A percentile compares a stretch with the other conserved stretches of the same genome.
These are phyloP conservation scores for Monosporozyma unispora DNA, from an alignment of 805 yeast species.

Conservation along the genomic window DNA sequence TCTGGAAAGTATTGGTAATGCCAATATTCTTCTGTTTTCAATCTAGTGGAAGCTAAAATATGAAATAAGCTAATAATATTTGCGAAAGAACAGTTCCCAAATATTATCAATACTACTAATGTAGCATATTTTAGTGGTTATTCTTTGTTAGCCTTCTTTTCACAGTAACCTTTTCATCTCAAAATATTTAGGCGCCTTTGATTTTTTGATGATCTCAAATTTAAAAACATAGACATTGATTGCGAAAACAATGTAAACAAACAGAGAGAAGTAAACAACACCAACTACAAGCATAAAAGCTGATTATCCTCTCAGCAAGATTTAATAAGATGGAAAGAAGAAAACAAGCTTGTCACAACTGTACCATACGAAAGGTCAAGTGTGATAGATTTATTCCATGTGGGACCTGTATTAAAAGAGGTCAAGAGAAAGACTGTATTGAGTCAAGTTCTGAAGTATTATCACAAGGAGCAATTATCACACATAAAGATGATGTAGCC, in stretches of 20 bases:
- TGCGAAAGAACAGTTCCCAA: too few species aligned
- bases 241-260: background rate
- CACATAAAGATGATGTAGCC: slow-evolving; percentile 7
- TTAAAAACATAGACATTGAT: background rate
- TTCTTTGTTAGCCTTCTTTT: slow-evolving; percentile 5
- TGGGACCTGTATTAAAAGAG: slow-evolving; percentile 24
- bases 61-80: too few species aligned
- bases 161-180: too few species aligned
- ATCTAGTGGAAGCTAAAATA: too few species aligned
- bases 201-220: background rate
- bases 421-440: slow-evolving; percentile 20
- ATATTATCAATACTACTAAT: too few species aligned
- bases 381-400: slow-evolving; percentile 30
- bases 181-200: too few species aligned
- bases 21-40: too few species aligned
- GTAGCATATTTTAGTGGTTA: too few species aligned
- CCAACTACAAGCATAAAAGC: background rate
- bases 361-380: slow-evolving; percentile 26
- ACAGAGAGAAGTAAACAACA: background rate
- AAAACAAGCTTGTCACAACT: slow-evolving; percentile 15
- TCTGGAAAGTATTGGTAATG: background rate
- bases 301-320: too few species aligned
- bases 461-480: background rate
- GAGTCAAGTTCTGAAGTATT: background rate
- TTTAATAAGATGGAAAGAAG: slow-evolving; percentile 3